Base-by-base conservation (phyloP, 805 yeast genomes). In the Candida yuanshanica region DNA sequence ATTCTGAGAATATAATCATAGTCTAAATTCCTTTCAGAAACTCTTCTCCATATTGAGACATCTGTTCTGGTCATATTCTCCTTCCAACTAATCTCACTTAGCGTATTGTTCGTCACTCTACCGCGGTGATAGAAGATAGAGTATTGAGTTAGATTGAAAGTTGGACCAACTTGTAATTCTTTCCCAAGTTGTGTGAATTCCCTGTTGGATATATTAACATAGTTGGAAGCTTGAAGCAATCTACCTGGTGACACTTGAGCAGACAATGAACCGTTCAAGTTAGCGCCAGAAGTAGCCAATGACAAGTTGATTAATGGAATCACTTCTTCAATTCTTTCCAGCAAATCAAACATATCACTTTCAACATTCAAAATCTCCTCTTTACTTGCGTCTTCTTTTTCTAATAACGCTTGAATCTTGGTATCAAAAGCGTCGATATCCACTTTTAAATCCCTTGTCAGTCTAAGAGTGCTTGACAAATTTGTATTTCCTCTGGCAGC, bases 261-360 rank as follows among this genome's bases (percentile, higher is more conserved):
- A 7, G 79, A 71, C 41, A 78, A 55, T 1, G 73, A 59, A 0
- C 75, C 70, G 31, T 69, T 67, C 38, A 81, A 55, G 43, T 72
- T 78, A 4, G 82, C 81, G 0, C 90, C 90, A 9, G 83, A 76
- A 1, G 90, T 81, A 1, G 80, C 72, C 34, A 84, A 57, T 0
- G 90, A 75, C 7, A 84, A 62, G 43, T 77, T 79, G 13, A 85
- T 68, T 23, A 82, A 65, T 1, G 93, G 93, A 22, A 84, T 75
- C 0, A 82, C 70, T 41, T 79, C 83, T 45, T 83, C 85, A 18
- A 84, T 79, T 37, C 79, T 66, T 1, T 50, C 51, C 20, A 80
- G 49, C 20, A 83, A 57, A 13, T 57, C 63, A 11, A 64, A 53
- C 66, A 83, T 76, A 39, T 71, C 71, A 2, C 41, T 53, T 44